Base-by-base conservation (phyloP, 1,284 basidiomycete species). In the Porodaedalea pini region DNA sequence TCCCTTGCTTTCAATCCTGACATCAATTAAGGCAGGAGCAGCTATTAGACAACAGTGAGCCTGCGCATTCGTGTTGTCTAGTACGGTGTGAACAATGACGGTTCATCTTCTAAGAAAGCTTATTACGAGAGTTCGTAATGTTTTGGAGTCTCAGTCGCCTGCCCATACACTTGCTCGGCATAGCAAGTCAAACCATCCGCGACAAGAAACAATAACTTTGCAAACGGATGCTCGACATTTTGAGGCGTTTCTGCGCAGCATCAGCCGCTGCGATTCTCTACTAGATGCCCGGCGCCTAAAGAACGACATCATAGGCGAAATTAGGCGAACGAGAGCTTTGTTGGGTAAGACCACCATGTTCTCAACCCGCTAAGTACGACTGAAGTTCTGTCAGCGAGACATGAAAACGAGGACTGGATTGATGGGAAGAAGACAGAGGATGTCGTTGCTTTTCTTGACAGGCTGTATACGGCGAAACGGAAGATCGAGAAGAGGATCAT, bases 31-130 rank as follows among this genome's bases (percentile, higher is more conserved):
- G 90, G 91, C 92, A 43, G 90, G 90, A 23, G 91, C 86, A 61
- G 92, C 86, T 37, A 93, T 95, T 60, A 89, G 90, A 62, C 91
- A 95, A 72, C 93, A 94, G 88, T 90, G 71, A 63, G 88, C 73
- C 49, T 34, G 23, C 4, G 15, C 25, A 29, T 25, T 4, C 27
- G 21, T 25, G 25, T 3, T 15, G 10, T 17, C 4, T 6, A 29
- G 23, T 29, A 3, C 15, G 25, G 27, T 29, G 7, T 11, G 27
- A n/a, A 47, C 13, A 47, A 15, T 29, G 15, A 10, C n/a, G n/a
- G 10, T 29, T 39, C 34, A 51, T 37, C 44, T 58, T 27, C 17
- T 39, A 50, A 92, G 88, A 72, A 88, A 87, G 65, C 71, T 92
- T n/a, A 88, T 92, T 29, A 86, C 86, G 15, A 89, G 89, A 74